A percentile compares a stretch with the other conserved stretches of the same genome.
Evolutionary conservation across 148 eudicot species (phyloP).

Genomic region (Tetragonia tetragonoides): DNA sequence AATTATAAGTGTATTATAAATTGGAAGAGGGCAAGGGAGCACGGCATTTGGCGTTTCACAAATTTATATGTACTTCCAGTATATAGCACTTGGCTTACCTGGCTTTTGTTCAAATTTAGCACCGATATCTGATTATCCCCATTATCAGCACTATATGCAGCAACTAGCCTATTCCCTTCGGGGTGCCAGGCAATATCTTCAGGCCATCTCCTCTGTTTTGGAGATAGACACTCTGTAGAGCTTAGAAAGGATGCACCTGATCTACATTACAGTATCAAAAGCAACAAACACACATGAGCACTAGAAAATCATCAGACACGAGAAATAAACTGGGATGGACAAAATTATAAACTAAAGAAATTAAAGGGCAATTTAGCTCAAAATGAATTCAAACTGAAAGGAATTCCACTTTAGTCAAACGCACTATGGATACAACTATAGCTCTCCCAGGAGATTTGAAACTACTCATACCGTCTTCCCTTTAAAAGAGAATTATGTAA

Average conservation of each 20-base stretch:
- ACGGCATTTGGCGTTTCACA: background rate
- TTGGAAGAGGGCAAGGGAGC: background rate
- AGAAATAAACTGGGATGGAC: background rate
- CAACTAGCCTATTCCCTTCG: conserved; percentile 59
- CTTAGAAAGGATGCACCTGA: conserved; percentile 72
- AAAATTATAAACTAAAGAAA: background rate
- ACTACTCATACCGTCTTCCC: background rate
- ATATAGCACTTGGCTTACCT: conserved; percentile 54
- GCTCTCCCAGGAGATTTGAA: background rate
- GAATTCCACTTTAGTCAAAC: background rate
- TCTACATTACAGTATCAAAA: conserved; percentile 42
- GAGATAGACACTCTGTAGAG: conserved; percentile 64
- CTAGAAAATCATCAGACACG: background rate
- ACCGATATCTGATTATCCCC: conserved; percentile 90
- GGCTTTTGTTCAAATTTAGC: conserved; percentile 65
- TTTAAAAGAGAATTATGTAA: background rate
- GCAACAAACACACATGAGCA: conserved; percentile 10
- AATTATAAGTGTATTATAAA: background rate
- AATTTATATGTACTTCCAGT: conserved; percentile 1
- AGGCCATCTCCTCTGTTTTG: conserved; percentile 92
- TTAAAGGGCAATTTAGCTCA: background rate
- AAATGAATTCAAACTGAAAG: conserved; percentile 5
- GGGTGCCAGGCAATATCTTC: conserved; percentile 99
- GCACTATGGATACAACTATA: background rate
- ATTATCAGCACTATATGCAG: conserved; percentile 84